Evolutionary conservation across 345 rosid species (phyloP), one percentile per base, ranked within the genome.

Genomic region (Syzygium oleosum): DNA sequence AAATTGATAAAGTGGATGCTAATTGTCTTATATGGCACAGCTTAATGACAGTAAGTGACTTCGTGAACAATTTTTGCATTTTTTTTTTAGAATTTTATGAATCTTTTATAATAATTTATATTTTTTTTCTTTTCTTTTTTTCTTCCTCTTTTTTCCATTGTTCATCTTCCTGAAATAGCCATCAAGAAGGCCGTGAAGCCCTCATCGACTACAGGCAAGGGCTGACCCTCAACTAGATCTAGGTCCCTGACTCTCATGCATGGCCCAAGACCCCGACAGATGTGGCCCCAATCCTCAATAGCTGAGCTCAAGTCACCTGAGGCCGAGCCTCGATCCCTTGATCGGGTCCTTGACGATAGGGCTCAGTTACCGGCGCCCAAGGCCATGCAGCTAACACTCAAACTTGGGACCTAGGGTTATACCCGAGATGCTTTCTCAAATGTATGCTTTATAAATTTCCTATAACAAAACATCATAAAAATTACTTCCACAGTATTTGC

Each of bases 341-440:
- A 61, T 61, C 25, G 17, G 29, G 68, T 61, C 68, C 68, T 13
- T n/a, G 34, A 61, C 29, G n/a, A 5, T 61, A 61, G 9, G 17
- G 34, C 73, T 61, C 0, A 9, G n/a, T 61, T 61, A 17, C 4
- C 5, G 9, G 34, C n/a, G 34, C 15, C 17, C 6, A 14, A 2
- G 2, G 14, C 4, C 14, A 0, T 15, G 9, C 0, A 61, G 2
- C 2, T 3, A 15, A 13, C n/a, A 34, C 7, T 0, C 0, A 3
- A 61, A n/a, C 34, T 61, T 2, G 2, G 9, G 9, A n/a, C 73
- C 73, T 61, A 27, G 17, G 73, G 73, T 27, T n/a, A 61, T n/a
- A n/a, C 34, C 14, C 2, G 19, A n/a, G 73, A n/a, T 61, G 17
- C 73, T 61, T 61, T 61, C 73, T n/a, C 73, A 13, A n/a, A 61